Percentiles rank a stretch among this genome's conserved stretches.
Conservation (phyloP, 2,329 filamentous ascomycete genomes). For the Sporothrix dimorphospora region DNA sequence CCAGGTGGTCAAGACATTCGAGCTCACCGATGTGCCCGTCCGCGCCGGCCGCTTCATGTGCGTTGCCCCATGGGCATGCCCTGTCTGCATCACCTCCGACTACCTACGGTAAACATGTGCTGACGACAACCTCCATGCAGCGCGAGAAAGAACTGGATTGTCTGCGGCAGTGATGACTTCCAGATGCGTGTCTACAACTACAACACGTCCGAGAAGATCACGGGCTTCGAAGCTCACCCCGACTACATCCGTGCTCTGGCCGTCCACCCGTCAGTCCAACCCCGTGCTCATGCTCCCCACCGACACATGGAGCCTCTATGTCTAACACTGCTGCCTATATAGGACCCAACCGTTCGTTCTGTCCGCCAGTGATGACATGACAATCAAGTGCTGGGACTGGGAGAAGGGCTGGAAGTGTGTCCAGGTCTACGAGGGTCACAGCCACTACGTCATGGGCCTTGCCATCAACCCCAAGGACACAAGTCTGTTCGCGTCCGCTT, state of each 20-base stretch:
- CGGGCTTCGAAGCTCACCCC: constrained; percentile 93
- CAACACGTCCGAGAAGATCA: constrained; percentile 98
- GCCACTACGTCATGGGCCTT: constrained; percentile 91
- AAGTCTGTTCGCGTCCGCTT: constrained; percentile 88
- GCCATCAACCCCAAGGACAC: constrained; percentile 98
- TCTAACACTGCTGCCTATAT: constrained; percentile 16
- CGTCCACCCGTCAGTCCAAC: constrained; percentile 68
- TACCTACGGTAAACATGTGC: not conserved
- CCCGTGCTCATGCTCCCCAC: not conserved
- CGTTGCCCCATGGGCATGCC: not conserved
- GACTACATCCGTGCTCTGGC: constrained; percentile 98
- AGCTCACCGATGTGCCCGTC: constrained; percentile 96
- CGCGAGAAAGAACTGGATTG: constrained; percentile 98
- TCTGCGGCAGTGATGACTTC: constrained; percentile 93
- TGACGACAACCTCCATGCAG: constrained; percentile 9
- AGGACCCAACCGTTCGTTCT: constrained; percentile 87
- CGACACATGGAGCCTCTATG: not conserved
- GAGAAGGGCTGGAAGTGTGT: constrained; percentile 98
- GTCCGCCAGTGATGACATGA: constrained; percentile 97
- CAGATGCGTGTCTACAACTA: constrained; percentile 67
- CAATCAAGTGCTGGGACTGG: constrained; percentile 99
- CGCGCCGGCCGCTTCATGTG: constrained; percentile 89
- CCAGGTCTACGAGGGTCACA: constrained; percentile 92
- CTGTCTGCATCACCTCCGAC: not conserved
- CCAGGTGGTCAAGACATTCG: constrained; percentile 97